Conservation (phyloP, 78 protist genomes). For the Dictyostelium capitatum region DNA sequence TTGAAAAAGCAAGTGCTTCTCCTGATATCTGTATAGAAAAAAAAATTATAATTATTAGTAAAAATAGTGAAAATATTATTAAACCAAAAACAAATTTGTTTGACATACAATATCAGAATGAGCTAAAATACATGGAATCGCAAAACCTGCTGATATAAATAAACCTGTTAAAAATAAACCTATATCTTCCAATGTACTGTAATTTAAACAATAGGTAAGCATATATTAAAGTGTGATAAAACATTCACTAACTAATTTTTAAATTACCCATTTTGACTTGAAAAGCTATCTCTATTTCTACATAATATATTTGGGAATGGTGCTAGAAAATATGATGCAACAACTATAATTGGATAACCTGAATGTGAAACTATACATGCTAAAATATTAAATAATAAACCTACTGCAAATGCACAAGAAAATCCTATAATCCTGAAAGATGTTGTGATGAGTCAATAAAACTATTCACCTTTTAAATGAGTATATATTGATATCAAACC, state of each 20-base stretch:
- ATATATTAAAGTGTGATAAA: too few relatives aligned
- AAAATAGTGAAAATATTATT: not conserved
- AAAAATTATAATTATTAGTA: not conserved
- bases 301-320: conserved; percentile 66
- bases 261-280: conserved; percentile 50
- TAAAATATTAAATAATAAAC: conserved; percentile 64
- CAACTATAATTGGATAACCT: conserved; percentile 71
- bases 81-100: not conserved
- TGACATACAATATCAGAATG: conserved; percentile 53
- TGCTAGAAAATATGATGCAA: conserved; percentile 56
- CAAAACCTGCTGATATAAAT: conserved; percentile 53
- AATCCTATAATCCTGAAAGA: conserved; percentile 45
- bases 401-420: conserved; percentile 76
- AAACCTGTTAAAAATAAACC: conserved; percentile 74
- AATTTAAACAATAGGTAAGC: not conserved
- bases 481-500: too few relatives aligned
- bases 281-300: conserved; percentile 59
- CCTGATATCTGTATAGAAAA: conserved; percentile 13
- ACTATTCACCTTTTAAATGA: too few relatives aligned
- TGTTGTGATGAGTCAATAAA: too few relatives aligned
- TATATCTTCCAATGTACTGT: conserved; percentile 31
- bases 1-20: conserved; percentile 56
- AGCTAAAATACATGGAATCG: conserved; percentile 52
- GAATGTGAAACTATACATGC: conserved; percentile 72
- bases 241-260: not conserved